Evolutionary conservation across 306 rosid species (phyloP), one percentile per base, ranked within the genome.

Genomic region (Citrullus amarus): DNA sequence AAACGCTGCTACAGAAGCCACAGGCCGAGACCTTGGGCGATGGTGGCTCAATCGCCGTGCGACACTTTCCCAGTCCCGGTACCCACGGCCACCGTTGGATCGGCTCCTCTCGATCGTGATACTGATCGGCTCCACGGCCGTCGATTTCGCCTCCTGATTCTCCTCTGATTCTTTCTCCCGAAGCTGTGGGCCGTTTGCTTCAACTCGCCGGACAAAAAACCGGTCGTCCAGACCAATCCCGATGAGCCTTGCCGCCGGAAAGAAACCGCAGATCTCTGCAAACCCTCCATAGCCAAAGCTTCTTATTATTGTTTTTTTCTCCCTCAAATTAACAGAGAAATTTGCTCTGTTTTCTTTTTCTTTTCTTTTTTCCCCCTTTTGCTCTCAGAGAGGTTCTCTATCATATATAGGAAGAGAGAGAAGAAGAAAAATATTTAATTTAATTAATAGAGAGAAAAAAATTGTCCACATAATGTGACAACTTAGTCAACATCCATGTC

Each of bases 11-110:
- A 80, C 98, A 91, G 28, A 81, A 86, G 0, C 97, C 97, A 36
- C 97, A 93, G 0, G 86, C 97, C 8, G 97, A 90, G 71, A 93
- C 83, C 83, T 87, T 93, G 0, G 98, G 98, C 38, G 97, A 93
- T 17, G 93, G 96, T 11, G 98, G 97, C 43, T 93, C 98, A 6
- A 91, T 85, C 28, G 92, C 92, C 82, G 96, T n/a, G 91, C 0
- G 93, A 74, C 0, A 88, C 90, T 46, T 83, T 92, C 2, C 89
- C 91, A 58, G 93, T 87, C 0, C 0, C 93, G 87, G 84, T 89
- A 86, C 0, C 83, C 91, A 0, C 94, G 82, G 8, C 86, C 91
- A 14, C 92, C 91, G 91, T 74, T 86, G 79, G 96, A 90, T 32
- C 87, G 86, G 86, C 88, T 93, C 54, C 92, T 83, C 38, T 85